These are phyloP conservation scores for Cladosporium oxysporum DNA, from an alignment of 2,329 filamentous ascomycete genomes.

Conservation along the genomic window DNA sequence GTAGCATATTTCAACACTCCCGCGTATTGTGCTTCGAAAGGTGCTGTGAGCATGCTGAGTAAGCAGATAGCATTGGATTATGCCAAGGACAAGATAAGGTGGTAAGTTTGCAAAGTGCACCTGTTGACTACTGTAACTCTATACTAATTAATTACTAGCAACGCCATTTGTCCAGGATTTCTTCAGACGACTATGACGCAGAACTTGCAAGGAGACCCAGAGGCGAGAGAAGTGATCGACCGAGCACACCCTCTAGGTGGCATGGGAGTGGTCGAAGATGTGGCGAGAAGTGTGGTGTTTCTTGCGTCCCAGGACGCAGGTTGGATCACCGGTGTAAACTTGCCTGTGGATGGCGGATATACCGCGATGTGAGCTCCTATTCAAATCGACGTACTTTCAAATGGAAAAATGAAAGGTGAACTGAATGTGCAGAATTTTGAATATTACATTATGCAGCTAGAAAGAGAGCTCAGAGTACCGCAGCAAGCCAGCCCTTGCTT, in stretches of 20 bases:
- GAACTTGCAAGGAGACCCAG: slow-evolving; percentile 39
- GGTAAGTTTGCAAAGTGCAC: neutral
- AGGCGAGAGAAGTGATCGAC: slow-evolving; percentile 30
- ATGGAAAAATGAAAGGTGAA: neutral
- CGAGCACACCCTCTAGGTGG: slow-evolving; percentile 34
- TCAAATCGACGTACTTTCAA: neutral
- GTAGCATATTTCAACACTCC: slow-evolving; percentile 36
- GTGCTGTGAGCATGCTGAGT: slow-evolving; percentile 50
- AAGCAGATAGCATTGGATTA: slow-evolving; percentile 50
- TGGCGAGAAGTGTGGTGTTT: slow-evolving; percentile 34
- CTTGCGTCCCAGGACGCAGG: slow-evolving; percentile 46
- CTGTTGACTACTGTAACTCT: neutral
- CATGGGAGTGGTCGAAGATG: slow-evolving; percentile 38
- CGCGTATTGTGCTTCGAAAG: slow-evolving; percentile 51
- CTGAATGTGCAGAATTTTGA: neutral
- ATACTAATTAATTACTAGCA: slow-evolving; percentile 29
- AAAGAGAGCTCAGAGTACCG: slow-evolving; percentile 10
- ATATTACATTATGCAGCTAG: slow-evolving; percentile 20
- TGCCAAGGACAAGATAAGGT: slow-evolving; percentile 43
- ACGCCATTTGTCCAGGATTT: slow-evolving; percentile 45
- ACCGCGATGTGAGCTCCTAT: neutral
- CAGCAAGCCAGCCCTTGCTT: slow-evolving; percentile 17
- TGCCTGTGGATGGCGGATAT: neutral
- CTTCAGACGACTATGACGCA: slow-evolving; percentile 40
- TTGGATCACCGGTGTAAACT: slow-evolving; percentile 1